These are phyloP conservation scores for Retiboletus flavoniger DNA, from an alignment of 1,284 basidiomycete genomes.

Conservation along the genomic window DNA sequence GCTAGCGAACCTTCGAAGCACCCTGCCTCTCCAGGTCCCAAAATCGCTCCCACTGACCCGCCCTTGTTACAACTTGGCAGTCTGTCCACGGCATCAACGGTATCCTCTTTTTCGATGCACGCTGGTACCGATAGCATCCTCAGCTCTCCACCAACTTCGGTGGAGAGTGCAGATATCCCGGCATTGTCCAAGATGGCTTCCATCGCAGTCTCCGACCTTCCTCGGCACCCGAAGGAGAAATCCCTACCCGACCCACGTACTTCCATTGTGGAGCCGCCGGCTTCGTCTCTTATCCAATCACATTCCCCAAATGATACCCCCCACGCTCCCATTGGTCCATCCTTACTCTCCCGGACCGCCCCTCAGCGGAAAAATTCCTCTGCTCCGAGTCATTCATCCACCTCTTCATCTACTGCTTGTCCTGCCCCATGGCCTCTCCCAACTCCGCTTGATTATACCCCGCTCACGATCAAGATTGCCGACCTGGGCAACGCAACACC, in stretches of 20 bases:
- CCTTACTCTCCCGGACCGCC: slow-evolving; percentile 69
- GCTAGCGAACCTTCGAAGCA: not conserved
- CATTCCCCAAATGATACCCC: slow-evolving; percentile 19
- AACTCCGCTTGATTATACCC: slow-evolving; percentile 32
- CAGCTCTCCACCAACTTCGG: slow-evolving; percentile 58
- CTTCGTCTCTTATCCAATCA: slow-evolving; percentile 31
- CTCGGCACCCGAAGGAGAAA: slow-evolving; percentile 6
- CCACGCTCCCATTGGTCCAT: slow-evolving; percentile 42
- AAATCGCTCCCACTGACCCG: slow-evolving; percentile 26
- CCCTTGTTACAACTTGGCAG: slow-evolving; percentile 31
- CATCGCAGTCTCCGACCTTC: slow-evolving; percentile 32
- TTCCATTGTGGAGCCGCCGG: slow-evolving; percentile 2
- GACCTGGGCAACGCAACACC: slow-evolving; percentile 88
- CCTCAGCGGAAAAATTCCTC: slow-evolving; percentile 36
- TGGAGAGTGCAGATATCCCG: slow-evolving; percentile 45
- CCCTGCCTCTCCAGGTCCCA: slow-evolving; percentile 11
- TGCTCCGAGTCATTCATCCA: slow-evolving; percentile 24
- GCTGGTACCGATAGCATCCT: slow-evolving; percentile 38
- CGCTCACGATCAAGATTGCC: slow-evolving; percentile 87
- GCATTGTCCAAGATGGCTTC: slow-evolving; percentile 43
- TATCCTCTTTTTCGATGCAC: slow-evolving; percentile 50
- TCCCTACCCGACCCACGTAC: not conserved
- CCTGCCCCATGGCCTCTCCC: slow-evolving; percentile 28
- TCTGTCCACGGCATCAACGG: slow-evolving; percentile 39
- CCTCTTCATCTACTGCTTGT: slow-evolving; percentile 27